These are phyloP conservation scores for Penicillium parvum DNA, from an alignment of 495 filamentous ascomycete species.

Conservation along the genomic window DNA sequence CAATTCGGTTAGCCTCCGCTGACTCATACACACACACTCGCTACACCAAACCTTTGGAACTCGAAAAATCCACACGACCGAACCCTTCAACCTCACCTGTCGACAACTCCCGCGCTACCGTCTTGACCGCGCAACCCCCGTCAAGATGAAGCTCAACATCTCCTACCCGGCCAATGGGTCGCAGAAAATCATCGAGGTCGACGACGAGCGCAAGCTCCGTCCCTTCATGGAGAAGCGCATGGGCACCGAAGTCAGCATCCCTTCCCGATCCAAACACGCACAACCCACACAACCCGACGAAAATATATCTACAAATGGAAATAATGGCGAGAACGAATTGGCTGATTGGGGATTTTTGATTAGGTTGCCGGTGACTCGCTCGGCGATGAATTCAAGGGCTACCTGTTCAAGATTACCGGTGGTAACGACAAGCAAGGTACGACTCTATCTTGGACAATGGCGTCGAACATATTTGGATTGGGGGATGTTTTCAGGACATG, in stretches of 20 bases:
- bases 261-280: slow-evolving; percentile 16
- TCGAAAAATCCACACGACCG: slow-evolving; percentile 31
- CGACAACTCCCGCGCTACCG: slow-evolving; percentile 49
- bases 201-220: slow-evolving; percentile 92
- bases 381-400: slow-evolving; percentile 98
- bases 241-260: slow-evolving; percentile 80
- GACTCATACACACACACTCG: slow-evolving; percentile 30
- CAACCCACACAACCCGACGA: slow-evolving; percentile 6
- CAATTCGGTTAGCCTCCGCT: slow-evolving; percentile 20
- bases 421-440: slow-evolving; percentile 99
- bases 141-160: slow-evolving; percentile 92
- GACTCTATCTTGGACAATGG: slow-evolving; percentile 5
- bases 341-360: slow-evolving; percentile 36
- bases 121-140: slow-evolving; percentile 50
- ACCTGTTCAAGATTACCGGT: slow-evolving; percentile 85
- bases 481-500: slow-evolving; percentile 3
- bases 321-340: slow-evolving; percentile 23
- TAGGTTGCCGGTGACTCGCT: slow-evolving; percentile 75
- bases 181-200: slow-evolving; percentile 97
- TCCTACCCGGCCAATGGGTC: slow-evolving; percentile 97
- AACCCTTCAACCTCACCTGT: slow-evolving; percentile 41
- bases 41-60: slow-evolving; percentile 27
- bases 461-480: neutral
- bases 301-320: slow-evolving; percentile 9
- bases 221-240: slow-evolving; percentile 90